Evolutionary conservation across 306 rosid species (phyloP), one percentile per base, ranked within the genome.

Genomic region (Cucumis melo): DNA sequence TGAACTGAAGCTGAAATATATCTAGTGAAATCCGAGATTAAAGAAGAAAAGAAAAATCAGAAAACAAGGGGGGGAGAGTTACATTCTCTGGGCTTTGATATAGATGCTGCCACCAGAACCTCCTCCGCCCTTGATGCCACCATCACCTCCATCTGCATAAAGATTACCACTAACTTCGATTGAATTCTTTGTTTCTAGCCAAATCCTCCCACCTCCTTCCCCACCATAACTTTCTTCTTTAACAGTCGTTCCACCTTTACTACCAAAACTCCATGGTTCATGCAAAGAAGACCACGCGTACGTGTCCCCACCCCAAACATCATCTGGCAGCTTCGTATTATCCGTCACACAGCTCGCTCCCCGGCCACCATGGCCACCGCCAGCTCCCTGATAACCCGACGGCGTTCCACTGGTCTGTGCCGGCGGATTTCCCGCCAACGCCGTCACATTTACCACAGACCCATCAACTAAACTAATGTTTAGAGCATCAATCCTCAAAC

Each of bases 51-150:
- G 2, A 42, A 71, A 76, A 76, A 60, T 23, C 17, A 7, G n/a
- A 54, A 39, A 64, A 17, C 12, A 51, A 53, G 13, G 48, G 81
- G 51, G 39, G 61, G 78, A 78, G 61, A 76, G 81, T 84, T 90
- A 94, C 98, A 92, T 87, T 87, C 95, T 86, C 72, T 66, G 81
- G 80, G 95, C 89, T 74, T 78, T 80, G 76, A 94, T 67, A 80
- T 27, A 91, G 80, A 94, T 88, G 93, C 98, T 94, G 74, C 98
- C 98, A 51, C 95, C 98, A 24, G 98, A 94, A 41, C 98, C 98
- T 65, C 98, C 97, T 44, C 98, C 98, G 79, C 97, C 98, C 82
- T 94, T 90, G 57, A 86, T 80, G 55, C 96, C 91, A 29, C 94
- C 96, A 78, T 91, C 84, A 38, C 96, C 98, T 38, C 98, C 98